Percentiles rank a stretch among this genome's conserved stretches.
Conservation (phyloP, 2,329 filamentous ascomycete species). For the Zymoseptoria passerinii region DNA sequence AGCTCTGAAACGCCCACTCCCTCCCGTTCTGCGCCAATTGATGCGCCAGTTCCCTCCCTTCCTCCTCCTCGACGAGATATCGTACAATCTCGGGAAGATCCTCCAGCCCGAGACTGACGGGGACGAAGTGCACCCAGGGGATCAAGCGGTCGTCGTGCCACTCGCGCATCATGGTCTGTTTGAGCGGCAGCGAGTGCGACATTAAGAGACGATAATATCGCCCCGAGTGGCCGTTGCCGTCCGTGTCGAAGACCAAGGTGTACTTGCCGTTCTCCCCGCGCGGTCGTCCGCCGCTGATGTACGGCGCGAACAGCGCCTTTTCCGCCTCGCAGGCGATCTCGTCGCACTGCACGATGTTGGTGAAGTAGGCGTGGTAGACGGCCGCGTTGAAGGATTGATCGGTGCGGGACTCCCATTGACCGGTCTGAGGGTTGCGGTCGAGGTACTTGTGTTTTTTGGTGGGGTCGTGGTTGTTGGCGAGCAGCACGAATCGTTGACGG, state of each 20-base stretch:
- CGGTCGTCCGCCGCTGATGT: constrained; percentile 1
- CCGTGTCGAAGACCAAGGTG: constrained; percentile 5
- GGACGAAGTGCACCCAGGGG: constrained; percentile 52
- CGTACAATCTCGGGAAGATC: constrained; percentile 47
- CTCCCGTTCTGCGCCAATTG: constrained; percentile 10
- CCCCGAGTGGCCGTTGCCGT: constrained; percentile 35
- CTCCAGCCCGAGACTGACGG: constrained; percentile 42
- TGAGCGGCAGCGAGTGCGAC: constrained; percentile 42
- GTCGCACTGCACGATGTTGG: constrained; percentile 41
- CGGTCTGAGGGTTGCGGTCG: neutral
- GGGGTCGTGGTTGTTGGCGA: constrained; percentile 81
- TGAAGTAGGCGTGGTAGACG: constrained; percentile 40
- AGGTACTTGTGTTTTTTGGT: constrained; percentile 51
- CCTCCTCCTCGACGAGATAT: constrained; percentile 34
- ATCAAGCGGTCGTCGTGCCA: constrained; percentile 52
- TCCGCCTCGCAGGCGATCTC: constrained; percentile 26
- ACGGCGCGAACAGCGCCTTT: constrained; percentile 12
- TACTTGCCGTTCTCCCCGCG: constrained; percentile 5
- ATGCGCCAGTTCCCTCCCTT: constrained; percentile 10
- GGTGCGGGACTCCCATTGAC: neutral
- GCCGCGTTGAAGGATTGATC: constrained; percentile 13
- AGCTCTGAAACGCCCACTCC: constrained; percentile 8
- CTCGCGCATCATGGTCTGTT: constrained; percentile 46
- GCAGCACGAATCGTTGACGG: constrained; percentile 69
- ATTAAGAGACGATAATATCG: constrained; percentile 46